Base-by-base conservation (phyloP, 2,329 filamentous ascomycete genomes). In the Penicillium sp. region DNA sequence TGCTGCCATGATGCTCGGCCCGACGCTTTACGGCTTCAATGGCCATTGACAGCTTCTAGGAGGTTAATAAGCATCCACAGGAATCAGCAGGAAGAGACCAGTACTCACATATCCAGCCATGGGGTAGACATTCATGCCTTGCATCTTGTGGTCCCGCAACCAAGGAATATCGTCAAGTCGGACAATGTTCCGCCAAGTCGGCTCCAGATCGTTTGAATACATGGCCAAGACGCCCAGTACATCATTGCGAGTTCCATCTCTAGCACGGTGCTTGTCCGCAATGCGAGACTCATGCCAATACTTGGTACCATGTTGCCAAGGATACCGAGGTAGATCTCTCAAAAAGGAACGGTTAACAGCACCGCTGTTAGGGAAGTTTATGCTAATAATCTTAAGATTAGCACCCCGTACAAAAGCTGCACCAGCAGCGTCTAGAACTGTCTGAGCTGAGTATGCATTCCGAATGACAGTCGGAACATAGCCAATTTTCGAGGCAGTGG, bases 231-330 rank as follows among this genome's bases (percentile, higher is more conserved):
- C 42, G n/a, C 57, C 57, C n/a, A 60, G 39, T 1, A 59, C 35
- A 37, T 60, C 56, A 30, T 56, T 56, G 8, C 51, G 54, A 1
- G 44, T 37, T 12, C 47, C 47, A 15, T 45, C 45, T 31, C 52
- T 41, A 13, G 32, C 16, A 2, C 25, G 32, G 8, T 51, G 43
- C 29, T 55, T 68, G 2, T 56, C 44, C 1, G 59, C 56, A 4
- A 71, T 47, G 3, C 70, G 61, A 11, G 68, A 67, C 41, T 73
- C 67, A 14, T 66, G 59, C 57, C 67, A 72, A 44, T 69, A 61
- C 1, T 47, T 39, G 16, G 64, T 60, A 1, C 62, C 61, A 46
- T 74, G 71, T 29, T 75, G 68, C 69, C 72, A 76, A 0, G 66
- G 62, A 39, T 76, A 76, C 0, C 51, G 39, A 1, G 73, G 72